Percentiles rank a stretch among this genome's conserved stretches.
phyloP scores from a whole-genome alignment of 148 eudicot genomes.

The Fagopyrum tataricum region DNA sequence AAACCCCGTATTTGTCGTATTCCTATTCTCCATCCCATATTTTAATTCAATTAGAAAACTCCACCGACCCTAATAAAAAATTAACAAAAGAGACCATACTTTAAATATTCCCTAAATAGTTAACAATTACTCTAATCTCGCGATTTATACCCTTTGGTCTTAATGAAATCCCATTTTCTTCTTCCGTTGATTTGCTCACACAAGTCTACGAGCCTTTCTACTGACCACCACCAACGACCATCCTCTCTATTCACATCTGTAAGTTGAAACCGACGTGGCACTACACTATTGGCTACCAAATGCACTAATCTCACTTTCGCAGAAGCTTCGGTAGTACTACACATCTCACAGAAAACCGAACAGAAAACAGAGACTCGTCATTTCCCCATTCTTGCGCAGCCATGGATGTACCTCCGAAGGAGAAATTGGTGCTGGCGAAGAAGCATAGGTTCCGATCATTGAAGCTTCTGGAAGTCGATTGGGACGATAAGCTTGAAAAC shows the following conservation, averaged over 20 bases:
- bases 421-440: constrained; percentile 34
- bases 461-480: constrained; percentile 35
- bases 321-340: neutral
- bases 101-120: too few species aligned
- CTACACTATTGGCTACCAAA: neutral
- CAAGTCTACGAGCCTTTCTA: too few species aligned
- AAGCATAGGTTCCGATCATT: constrained; percentile 50
- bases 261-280: neutral
- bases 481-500: constrained; percentile 31
- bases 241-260: neutral
- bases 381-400: neutral
- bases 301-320: neutral
- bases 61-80: too few species aligned
- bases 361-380: neutral
- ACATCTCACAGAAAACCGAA: neutral
- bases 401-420: constrained; percentile 13
- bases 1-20: too few species aligned
- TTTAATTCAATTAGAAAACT: too few species aligned
- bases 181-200: too few species aligned
- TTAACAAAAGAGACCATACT: too few species aligned
- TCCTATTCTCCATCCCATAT: too few species aligned
- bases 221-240: too few species aligned
- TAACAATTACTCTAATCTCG: too few species aligned
- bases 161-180: too few species aligned
- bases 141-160: too few species aligned